A percentile compares a stretch with the other conserved stretches of the same genome.
These are phyloP conservation scores for Actinomortierella ambigua DNA, from an alignment of 371 early-diverging fungal genomes.

Conservation along the genomic window DNA sequence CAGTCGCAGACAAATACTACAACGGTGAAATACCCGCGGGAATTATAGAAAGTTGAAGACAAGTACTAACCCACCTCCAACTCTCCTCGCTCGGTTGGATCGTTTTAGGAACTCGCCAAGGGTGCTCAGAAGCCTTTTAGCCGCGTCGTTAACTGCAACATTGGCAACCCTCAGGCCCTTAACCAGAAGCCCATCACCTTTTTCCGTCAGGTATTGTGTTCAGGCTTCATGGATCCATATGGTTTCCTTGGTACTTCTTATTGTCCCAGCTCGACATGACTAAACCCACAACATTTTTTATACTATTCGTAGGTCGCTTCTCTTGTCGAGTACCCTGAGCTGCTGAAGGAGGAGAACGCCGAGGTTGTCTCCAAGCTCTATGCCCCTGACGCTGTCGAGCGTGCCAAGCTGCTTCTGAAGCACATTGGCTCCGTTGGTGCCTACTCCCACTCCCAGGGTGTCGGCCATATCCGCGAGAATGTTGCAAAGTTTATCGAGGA, in stretches of 20 bases:
- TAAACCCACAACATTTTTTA: not conserved
- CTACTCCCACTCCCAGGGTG: constrained; percentile 95
- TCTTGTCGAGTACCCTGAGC: constrained; percentile 85
- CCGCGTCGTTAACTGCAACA: constrained; percentile 89
- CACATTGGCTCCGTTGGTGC: constrained; percentile 85
- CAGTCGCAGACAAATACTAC: no score
- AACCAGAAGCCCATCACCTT: constrained; percentile 95
- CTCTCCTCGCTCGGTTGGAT: not conserved
- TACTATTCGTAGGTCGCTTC: constrained; percentile 70
- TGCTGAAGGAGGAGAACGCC: constrained; percentile 65
- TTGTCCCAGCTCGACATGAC: constrained; percentile 8
- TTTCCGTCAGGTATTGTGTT: constrained; percentile 82
- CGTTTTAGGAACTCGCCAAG: constrained; percentile 51
- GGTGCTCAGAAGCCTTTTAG: constrained; percentile 71
- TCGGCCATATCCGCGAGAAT: constrained; percentile 78
- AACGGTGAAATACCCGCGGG: no score
- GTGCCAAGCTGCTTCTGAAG: constrained; percentile 74
- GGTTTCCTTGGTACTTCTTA: constrained; percentile 2
- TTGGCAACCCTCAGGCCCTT: constrained; percentile 98
- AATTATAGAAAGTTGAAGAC: not conserved
- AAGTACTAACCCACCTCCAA: not conserved
- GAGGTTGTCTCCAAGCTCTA: constrained; percentile 58
- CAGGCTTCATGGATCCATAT: not conserved
- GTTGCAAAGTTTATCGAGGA: constrained; percentile 84
- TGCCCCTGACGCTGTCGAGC: constrained; percentile 89